Evolutionary conservation across 306 rosid species (phyloP).

Genomic region (Pterocarpus macrocarpus): DNA sequence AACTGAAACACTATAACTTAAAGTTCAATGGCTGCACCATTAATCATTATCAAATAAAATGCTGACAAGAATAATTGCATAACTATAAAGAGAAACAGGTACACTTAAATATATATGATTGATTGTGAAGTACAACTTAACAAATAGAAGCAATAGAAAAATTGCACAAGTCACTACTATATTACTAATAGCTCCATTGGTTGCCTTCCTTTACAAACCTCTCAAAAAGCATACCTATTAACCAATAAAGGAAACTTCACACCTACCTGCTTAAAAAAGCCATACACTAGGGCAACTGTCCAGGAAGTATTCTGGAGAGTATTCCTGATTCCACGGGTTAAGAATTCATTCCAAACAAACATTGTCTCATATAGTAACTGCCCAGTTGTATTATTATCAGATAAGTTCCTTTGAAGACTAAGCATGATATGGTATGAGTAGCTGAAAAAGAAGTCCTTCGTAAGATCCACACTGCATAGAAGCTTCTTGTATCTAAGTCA

Average conservation of each 20-base stretch:
- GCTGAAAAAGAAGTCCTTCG: conserved; percentile 99
- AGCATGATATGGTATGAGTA: conserved; percentile 93
- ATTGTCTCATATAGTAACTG: conserved; percentile 74
- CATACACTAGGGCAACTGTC: conserved; percentile 95
- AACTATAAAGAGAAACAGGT: neutral
- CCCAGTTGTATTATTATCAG: conserved; percentile 62
- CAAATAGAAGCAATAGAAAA: conserved; percentile 33
- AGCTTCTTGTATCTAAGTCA: conserved; percentile 99
- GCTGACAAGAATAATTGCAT: conserved; percentile 19
- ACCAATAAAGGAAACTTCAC: conserved; percentile 27
- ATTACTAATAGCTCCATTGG: conserved; percentile 26
- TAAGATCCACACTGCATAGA: conserved; percentile 96
- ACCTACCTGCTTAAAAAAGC: conserved; percentile 91
- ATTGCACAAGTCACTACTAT: neutral
- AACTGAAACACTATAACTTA: conserved; percentile 15
- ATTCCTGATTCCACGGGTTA: conserved; percentile 86
- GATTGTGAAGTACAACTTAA: conserved; percentile 7
- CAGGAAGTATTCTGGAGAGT: conserved; percentile 78
- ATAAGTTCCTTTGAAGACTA: conserved; percentile 88
- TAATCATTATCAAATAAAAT: conserved; percentile 37
- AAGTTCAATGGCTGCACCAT: conserved; percentile 36
- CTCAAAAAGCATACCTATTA: neutral
- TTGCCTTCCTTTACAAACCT: conserved; percentile 38
- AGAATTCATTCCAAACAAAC: conserved; percentile 98
- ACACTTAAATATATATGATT: conserved; percentile 12